These are phyloP conservation scores for Diversispora epigaea DNA, from an alignment of 192 early-diverging fungal genomes.

Conservation along the genomic window DNA sequence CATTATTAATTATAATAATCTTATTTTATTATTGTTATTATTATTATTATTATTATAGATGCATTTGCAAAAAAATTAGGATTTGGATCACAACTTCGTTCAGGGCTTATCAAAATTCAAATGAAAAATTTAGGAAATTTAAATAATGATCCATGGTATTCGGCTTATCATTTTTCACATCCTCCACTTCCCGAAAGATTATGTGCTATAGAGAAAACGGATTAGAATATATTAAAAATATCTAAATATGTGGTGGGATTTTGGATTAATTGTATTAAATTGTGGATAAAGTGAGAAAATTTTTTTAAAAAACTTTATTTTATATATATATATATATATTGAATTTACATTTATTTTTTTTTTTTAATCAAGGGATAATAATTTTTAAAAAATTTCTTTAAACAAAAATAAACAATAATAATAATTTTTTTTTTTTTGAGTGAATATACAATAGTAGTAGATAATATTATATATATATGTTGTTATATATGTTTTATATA, in stretches of 20 bases:
- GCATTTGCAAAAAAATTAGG: constrained; percentile 84
- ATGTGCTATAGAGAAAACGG: constrained; percentile 44
- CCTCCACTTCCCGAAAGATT: constrained; percentile 89
- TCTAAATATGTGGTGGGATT: too few species aligned
- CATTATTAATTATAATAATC: too few species aligned
- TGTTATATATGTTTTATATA: too few species aligned
- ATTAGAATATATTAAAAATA: not conserved
- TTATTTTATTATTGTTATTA: too few species aligned
- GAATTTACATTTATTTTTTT: too few species aligned
- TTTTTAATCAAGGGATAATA: not conserved
- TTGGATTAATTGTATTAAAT: too few species aligned
- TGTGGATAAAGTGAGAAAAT: too few species aligned
- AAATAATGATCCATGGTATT: constrained; percentile 84
- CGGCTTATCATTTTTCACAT: constrained; percentile 89
- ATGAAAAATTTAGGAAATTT: constrained; percentile 85
- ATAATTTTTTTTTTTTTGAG: not conserved
- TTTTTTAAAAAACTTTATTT: too few species aligned
- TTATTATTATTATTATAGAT: constrained; percentile 47
- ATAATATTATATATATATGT: too few species aligned
- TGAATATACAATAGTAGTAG: not conserved
- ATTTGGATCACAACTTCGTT: constrained; percentile 67
- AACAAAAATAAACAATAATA: not conserved
- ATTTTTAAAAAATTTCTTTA: not conserved
- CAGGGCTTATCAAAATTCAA: constrained; percentile 85
- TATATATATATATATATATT: too few species aligned